These are phyloP conservation scores for Cryptococcus maquisensis DNA, from an alignment of 1,284 basidiomycete genomes.

Conservation along the genomic window DNA sequence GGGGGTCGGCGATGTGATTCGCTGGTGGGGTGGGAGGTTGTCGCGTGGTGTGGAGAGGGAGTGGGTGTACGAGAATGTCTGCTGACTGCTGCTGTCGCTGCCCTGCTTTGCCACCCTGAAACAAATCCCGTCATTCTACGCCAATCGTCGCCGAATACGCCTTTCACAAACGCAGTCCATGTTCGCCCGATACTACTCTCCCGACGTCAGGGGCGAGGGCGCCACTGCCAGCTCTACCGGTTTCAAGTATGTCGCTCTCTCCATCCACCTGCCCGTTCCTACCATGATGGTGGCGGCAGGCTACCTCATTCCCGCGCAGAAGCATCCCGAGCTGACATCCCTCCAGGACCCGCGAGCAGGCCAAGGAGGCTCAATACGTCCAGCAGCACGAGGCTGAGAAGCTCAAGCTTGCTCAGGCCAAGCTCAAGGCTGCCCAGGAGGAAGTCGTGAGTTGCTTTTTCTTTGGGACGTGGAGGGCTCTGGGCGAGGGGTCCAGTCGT, in stretches of 20 bases:
- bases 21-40: not conserved
- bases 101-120: not conserved
- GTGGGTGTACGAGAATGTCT: not conserved
- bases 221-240: constrained; percentile 40
- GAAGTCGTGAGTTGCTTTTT: constrained; percentile 29
- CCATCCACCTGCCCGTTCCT: not conserved
- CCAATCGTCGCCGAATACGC: too few species aligned
- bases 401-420: constrained; percentile 18
- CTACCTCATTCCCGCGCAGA: not conserved
- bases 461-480: too few species aligned
- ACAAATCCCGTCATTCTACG: not conserved
- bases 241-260: constrained; percentile 34
- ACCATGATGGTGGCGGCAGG: not conserved
- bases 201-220: constrained; percentile 35
- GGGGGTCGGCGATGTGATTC: not conserved
- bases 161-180: constrained; percentile 28
- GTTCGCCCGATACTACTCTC: constrained; percentile 35
- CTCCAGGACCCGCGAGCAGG: constrained; percentile 41
- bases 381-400: constrained; percentile 19
- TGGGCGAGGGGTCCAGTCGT: not conserved
- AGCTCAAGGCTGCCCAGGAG: constrained; percentile 34
- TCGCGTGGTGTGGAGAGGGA: too few species aligned
- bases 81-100: not conserved
- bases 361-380: constrained; percentile 46
- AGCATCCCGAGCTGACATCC: not conserved